phyloP scores from a whole-genome alignment of 306 rosid genomes.

The Vigna reflexopilosa region DNA sequence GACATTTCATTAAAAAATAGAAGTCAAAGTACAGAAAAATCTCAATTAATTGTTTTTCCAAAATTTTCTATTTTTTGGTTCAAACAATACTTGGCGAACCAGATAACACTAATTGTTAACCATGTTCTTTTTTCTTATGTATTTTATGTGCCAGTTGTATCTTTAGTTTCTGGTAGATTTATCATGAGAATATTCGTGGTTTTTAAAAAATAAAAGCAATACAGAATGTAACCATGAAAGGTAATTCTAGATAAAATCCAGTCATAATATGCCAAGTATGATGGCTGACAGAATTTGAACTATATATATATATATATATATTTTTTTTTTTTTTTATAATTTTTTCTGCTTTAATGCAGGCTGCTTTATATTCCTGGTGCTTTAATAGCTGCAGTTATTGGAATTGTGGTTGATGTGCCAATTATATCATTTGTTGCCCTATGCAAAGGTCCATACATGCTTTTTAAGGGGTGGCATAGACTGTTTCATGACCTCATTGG shows the following conservation, averaged over 20 bases:
- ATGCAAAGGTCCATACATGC: conserved; percentile 85
- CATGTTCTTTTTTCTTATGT: conserved; percentile 12
- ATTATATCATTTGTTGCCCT: conserved; percentile 78
- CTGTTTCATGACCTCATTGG: conserved; percentile 97
- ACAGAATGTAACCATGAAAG: conserved; percentile 20
- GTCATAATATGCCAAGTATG: conserved; percentile 6
- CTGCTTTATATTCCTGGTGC: conserved; percentile 82
- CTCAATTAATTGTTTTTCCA: conserved; percentile 22
- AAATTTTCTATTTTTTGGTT: background rate
- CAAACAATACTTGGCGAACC: conserved; percentile 5
- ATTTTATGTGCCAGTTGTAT: conserved; percentile 12
- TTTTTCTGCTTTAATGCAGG: conserved; percentile 55
- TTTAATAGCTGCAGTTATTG: conserved; percentile 67
- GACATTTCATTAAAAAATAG: background rate
- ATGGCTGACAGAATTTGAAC: conserved; percentile 19
- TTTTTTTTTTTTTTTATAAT: conserved; percentile 23
- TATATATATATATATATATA: too few relatives aligned
- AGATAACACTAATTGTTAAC: conserved; percentile 4
- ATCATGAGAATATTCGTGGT: conserved; percentile 15
- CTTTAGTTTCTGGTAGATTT: background rate
- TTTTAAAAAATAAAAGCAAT: conserved; percentile 12
- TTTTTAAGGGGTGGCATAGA: conserved; percentile 91
- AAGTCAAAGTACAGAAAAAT: conserved; percentile 17
- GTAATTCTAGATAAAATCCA: background rate
- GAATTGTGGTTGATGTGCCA: conserved; percentile 71